Base-by-base conservation (phyloP, 2,329 filamentous ascomycete species). In the Mycocentrospora acerina region DNA sequence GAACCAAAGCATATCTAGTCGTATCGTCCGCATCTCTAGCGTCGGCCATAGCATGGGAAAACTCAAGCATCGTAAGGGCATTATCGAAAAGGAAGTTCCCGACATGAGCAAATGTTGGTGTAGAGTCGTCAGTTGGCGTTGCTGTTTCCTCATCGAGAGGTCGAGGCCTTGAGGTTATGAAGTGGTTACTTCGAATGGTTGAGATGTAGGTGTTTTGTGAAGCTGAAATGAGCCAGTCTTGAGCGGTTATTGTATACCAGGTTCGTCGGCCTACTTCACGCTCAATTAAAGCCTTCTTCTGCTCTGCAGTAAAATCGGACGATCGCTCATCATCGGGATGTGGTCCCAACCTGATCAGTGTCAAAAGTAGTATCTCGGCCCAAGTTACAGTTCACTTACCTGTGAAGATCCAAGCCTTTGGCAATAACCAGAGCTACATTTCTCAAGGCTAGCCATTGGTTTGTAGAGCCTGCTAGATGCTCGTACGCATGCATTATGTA, bases 401-500 rank as follows among this genome's bases (percentile, higher is more conserved):
- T 54, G 36, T 78, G 73, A 3, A 78, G 55, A 0, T 71, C 73
- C 0, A 78, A 58, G 1, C 69, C 68, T 51, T 74, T 72, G 2
- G 72, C 73, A 29, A 78, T 74, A 7, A 73, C 64, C 5, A 71
- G 57, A 3, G 70, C 73, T 1, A 71, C 66, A 3, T 69, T 70
- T 7, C 76, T 62, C 14, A 73, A 62, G 2, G 74, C 70, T 4
- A 66, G 69, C 42, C 74, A 73, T 28, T 70, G 70, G 44, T 74
- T 75, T 6, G 72, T 72, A 16, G 69, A 71, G 1, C 74, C 75
- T 1, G 77, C 62, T 12, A 74, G 56, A 52, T 78, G 75, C 7
- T 73, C 74, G 7, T 71, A 71, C 3, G 74, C 70, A n/a, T 74
- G 75, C 19, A 74, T 57, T 1, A 69, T 71, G 8, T 71, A 59